Conservation (phyloP, 2,329 filamentous ascomycete genomes). For the Blumeria hordei region DNA sequence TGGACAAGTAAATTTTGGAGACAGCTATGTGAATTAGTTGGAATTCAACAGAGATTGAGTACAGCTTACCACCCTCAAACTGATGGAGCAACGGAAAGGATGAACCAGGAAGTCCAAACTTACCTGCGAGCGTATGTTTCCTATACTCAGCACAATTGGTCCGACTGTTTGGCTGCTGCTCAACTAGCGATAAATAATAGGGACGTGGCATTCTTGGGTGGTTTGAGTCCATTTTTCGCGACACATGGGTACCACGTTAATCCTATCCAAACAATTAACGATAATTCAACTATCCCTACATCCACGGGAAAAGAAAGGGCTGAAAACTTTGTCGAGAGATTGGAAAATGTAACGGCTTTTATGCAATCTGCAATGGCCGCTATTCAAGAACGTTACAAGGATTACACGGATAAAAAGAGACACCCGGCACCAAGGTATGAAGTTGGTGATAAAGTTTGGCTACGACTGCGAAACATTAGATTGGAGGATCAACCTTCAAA, state of each 20-base stretch:
- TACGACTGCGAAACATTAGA: neutral
- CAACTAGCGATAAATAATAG: neutral
- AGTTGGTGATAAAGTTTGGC: neutral
- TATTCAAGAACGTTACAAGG: neutral
- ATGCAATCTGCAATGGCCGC: neutral
- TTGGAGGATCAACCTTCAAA: neutral
- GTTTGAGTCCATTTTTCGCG: neutral
- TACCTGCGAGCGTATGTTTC: neutral
- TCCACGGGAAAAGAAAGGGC: neutral
- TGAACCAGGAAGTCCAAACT: neutral
- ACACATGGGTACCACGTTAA: neutral
- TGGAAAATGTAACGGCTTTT: neutral
- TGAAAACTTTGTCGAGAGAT: neutral
- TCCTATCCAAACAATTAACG: neutral
- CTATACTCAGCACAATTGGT: neutral
- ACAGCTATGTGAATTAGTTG: neutral
- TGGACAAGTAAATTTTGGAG: constrained; percentile 1
- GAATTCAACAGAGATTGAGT: neutral
- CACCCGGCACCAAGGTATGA: neutral
- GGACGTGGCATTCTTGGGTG: neutral
- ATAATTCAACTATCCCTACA: neutral
- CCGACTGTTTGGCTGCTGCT: neutral
- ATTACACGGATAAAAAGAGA: neutral
- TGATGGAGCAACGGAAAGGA: neutral
- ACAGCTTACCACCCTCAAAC: neutral